Conservation (phyloP, 306 rosid genomes). For the Comarum palustre region DNA sequence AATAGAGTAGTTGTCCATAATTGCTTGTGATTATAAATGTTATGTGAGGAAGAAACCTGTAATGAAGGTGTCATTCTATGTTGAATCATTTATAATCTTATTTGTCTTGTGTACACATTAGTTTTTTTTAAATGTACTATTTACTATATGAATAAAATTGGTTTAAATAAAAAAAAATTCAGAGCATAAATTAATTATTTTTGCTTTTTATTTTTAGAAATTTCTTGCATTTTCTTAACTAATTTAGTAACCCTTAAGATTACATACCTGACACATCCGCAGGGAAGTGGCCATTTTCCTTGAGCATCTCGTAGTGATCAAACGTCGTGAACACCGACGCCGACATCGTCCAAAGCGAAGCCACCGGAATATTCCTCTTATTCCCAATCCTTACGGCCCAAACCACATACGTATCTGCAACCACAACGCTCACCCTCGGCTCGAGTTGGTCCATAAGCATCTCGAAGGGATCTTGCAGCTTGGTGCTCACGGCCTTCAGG, state of each 20-base stretch:
- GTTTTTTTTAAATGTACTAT: no score
- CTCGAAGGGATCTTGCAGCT: slow-evolving; percentile 39
- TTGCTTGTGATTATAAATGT: no score
- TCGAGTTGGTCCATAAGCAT: slow-evolving; percentile 26
- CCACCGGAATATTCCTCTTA: slow-evolving; percentile 38
- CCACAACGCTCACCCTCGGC: slow-evolving; percentile 12
- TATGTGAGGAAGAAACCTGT: no score
- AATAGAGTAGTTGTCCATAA: no score
- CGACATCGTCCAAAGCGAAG: slow-evolving; percentile 40
- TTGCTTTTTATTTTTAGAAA: no score
- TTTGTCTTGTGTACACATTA: no score
- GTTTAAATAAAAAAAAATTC: no score
- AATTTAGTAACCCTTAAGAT: neutral
- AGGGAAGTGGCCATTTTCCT: slow-evolving; percentile 30
- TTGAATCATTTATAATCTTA: no score
- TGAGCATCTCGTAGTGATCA: slow-evolving; percentile 20
- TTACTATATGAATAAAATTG: no score
- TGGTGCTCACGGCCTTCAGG: slow-evolving; percentile 22
- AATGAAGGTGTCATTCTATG: no score
- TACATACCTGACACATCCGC: slow-evolving; percentile 27
- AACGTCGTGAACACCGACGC: slow-evolving; percentile 24
- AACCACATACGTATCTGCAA: slow-evolving; percentile 18
- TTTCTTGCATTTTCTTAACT: neutral
- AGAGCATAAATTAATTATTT: no score
- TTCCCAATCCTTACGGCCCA: slow-evolving; percentile 34